These are phyloP conservation scores for Ambrosia hybrid DNA, from an alignment of 140 eudicot genomes.

Conservation along the genomic window DNA sequence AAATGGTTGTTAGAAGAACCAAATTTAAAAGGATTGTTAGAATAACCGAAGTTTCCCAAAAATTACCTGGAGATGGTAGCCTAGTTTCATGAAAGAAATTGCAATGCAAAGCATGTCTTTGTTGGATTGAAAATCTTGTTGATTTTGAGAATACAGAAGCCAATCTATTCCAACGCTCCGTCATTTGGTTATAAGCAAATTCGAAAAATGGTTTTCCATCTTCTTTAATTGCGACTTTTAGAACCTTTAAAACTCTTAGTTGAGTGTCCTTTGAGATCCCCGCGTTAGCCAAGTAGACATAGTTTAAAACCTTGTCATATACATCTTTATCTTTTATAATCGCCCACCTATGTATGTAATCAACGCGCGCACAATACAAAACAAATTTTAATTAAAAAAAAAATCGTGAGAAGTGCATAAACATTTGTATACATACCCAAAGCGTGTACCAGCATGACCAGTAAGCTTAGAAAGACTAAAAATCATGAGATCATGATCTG, in stretches of 20 bases:
- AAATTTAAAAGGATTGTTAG: no score
- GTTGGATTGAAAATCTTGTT: slow-evolving; percentile 53
- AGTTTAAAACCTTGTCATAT: slow-evolving; percentile 38
- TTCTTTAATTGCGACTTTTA: slow-evolving; percentile 43
- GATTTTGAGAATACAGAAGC: slow-evolving; percentile 40
- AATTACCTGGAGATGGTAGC: slow-evolving; percentile 68
- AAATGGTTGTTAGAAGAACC: no score
- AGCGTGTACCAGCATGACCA: slow-evolving; percentile 64
- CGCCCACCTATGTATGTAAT: slow-evolving; percentile 62
- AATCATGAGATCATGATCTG: slow-evolving; percentile 59
- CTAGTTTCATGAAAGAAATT: slow-evolving; percentile 43
- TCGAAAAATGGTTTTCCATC: slow-evolving; percentile 46
- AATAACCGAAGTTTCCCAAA: no score
- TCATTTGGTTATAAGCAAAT: slow-evolving; percentile 52
- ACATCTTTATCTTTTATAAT: slow-evolving; percentile 60
- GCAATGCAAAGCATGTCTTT: slow-evolving; percentile 53
- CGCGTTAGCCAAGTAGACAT: slow-evolving; percentile 31
- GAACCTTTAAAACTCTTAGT: slow-evolving; percentile 55
- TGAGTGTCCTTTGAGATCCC: slow-evolving; percentile 65
- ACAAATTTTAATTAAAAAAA: background rate
- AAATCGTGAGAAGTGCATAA: background rate
- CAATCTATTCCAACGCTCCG: slow-evolving; percentile 53
- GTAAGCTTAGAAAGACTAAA: slow-evolving; percentile 61
- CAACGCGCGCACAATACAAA: background rate
- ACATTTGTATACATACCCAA: slow-evolving; percentile 37